These are phyloP conservation scores for Clarireedia paspali DNA, from an alignment of 2,329 filamentous ascomycete species.

Conservation along the genomic window DNA sequence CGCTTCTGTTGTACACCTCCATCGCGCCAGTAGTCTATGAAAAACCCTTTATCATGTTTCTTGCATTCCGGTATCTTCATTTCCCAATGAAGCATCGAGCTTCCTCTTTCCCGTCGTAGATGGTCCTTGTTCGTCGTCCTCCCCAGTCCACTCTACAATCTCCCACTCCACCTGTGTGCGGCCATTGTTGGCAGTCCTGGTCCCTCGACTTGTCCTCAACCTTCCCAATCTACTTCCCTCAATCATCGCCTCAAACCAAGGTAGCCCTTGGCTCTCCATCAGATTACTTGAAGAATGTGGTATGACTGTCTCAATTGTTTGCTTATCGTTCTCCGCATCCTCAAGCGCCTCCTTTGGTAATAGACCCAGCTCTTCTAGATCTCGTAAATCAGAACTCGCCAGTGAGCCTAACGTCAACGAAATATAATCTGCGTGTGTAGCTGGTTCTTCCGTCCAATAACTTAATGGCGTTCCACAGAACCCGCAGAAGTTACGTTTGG, in stretches of 20 bases:
- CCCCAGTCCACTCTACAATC: constrained; percentile 63
- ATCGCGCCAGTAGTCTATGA: not conserved
- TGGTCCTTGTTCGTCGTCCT: constrained; percentile 31
- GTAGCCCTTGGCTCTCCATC: constrained; percentile 46
- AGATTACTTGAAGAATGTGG: constrained; percentile 10
- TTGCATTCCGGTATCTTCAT: constrained; percentile 10
- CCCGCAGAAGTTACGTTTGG: constrained; percentile 78
- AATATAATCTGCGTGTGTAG: constrained; percentile 68
- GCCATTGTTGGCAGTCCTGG: constrained; percentile 50
- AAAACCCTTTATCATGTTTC: not conserved
- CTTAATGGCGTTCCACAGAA: constrained; percentile 83
- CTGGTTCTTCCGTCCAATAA: constrained; percentile 72
- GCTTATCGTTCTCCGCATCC: constrained; percentile 28
- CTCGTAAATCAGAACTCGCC: constrained; percentile 58
- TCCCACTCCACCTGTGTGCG: constrained; percentile 72
- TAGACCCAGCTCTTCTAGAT: constrained; percentile 68
- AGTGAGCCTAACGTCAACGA: constrained; percentile 76
- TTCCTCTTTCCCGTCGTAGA: constrained; percentile 37
- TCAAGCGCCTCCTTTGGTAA: constrained; percentile 44
- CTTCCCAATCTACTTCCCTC: constrained; percentile 66
- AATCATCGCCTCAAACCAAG: constrained; percentile 81
- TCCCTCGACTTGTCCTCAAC: constrained; percentile 52
- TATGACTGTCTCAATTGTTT: constrained; percentile 20
- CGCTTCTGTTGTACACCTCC: not conserved
- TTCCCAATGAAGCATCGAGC: not conserved